Evolutionary conservation across 2,329 filamentous ascomycete species (phyloP), one percentile per base, ranked within the genome.

Genomic region (Penicillium sp.): DNA sequence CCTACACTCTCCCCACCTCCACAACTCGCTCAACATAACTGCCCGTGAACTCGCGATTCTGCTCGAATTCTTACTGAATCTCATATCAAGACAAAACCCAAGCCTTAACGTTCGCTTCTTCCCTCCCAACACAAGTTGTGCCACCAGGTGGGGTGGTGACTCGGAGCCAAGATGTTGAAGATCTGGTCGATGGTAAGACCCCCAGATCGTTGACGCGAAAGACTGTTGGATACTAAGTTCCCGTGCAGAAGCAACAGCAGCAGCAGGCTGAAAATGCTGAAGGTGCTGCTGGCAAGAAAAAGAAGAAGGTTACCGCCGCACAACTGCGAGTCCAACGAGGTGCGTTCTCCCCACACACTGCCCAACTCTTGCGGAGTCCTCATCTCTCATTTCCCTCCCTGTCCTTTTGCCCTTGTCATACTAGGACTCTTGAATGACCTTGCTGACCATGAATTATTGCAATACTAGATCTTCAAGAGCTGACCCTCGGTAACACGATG

Each of bases 261-360:
- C 90, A 97, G 82, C 91, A 97, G 82, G 91, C 96, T 79, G 90
- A 95, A 78, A 92, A 91, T 69, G 91, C 92, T 64, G 91, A 92
- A 68, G 91, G 90, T 54, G 87, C 89, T 64, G 85, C 83, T 29
- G 82, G 86, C 40, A 88, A 87, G 51, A 96, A 92, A 81, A 97
- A 97, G 85, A 97, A 97, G 85, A 97, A 97, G 82, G 92, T 99
- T 62, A 97, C 94, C 19, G 91, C 94, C 16, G 94, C 94, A 51
- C 92, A 97, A 78, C 80, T 97, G 60, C 89, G 94, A 56, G 92
- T 97, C 58, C 94, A 97, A 77, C 96, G 96, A 84, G 94, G 93
- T 95, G 78, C 51, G 71, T 67, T 40, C 26, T 26, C 36, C 23
- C 28, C 24, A 24, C 24, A 24, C 2, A 14, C 29, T 13, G 16